Evolutionary conservation across 2,329 filamentous ascomycete species (phyloP), one percentile per base, ranked within the genome.

Genomic region (Nectriaceae sp.): DNA sequence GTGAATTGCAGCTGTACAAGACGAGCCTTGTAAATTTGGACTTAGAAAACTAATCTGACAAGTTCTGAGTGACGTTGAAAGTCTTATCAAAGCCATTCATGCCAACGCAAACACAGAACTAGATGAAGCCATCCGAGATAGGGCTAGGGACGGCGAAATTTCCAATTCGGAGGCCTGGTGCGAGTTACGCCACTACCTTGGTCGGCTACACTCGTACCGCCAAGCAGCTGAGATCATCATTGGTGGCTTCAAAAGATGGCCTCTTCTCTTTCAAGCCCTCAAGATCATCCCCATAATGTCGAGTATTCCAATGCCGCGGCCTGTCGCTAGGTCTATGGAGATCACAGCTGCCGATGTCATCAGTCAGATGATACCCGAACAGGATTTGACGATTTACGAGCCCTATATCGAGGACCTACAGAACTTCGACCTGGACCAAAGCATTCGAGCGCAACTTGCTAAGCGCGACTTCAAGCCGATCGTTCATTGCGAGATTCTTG

Each of bases 401-500:
- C 35, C 40, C 21, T 21, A 54, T 10, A 38, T n/a, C 3, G 39
- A 58, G 3, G 46, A 55, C 3, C 39, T 66, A 19, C 40, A 56
- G n/a, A 38, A 44, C 4, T 47, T 57, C 22, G 51, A 50, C 8
- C 42, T 65, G 0, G 53, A 64, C 11, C 10, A 37, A 3, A 2
- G 38, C 2, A 54, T 64, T 15, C 20, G 15, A 3, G 39, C 36
- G 3, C 51, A 56, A 19, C 29, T 62, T 22, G 15, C 35, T 2
- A 47, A 47, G 2, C 5, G 19, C 1, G 43, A 8, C 0, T 67
- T 60, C 31, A 57, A 10, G 15, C 61, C 66, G 0, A 40, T 52
- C 0, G 60, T 71, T 2, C 69, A 71, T 33, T 60, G 63, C 4
- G 69, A 71, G 40, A 36, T 64, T 1, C 42, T 65, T 0, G 46